phyloP scores from a whole-genome alignment of 345 rosid genomes.

The Raphanus raphanistrum region DNA sequence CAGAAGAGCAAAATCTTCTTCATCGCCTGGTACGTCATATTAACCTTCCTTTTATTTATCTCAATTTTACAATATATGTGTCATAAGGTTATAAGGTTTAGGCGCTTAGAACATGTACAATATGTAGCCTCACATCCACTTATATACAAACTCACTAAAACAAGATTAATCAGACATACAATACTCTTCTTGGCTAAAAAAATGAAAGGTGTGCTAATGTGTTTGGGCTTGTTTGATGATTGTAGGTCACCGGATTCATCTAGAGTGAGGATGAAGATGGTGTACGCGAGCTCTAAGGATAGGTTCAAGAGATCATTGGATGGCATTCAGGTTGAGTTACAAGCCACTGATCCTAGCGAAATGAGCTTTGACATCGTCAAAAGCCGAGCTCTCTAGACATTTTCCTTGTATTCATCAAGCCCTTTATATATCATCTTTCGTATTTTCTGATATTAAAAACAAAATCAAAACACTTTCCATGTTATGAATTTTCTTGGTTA shows the following conservation, averaged over 20 bases:
- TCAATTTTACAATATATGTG: not conserved
- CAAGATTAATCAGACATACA: not conserved
- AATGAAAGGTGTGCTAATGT: not conserved
- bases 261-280: conserved; percentile 73
- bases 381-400: conserved; percentile 47
- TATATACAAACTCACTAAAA: not conserved
- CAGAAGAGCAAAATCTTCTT: conserved; percentile 83
- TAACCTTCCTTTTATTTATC: not conserved
- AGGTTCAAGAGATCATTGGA: conserved; percentile 74
- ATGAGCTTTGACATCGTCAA: conserved; percentile 66
- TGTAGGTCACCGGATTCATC: conserved; percentile 65
- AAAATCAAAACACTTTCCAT: not conserved
- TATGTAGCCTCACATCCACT: not conserved
- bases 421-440: not conserved
- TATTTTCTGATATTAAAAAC: not conserved
- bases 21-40: conserved; percentile 54
- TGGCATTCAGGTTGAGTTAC: conserved; percentile 69
- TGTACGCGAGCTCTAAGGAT: conserved; percentile 73
- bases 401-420: not conserved
- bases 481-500: conserved; percentile 22
- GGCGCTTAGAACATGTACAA: not conserved
- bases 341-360: conserved; percentile 79
- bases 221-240: conserved; percentile 6
- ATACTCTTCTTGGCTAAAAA: not conserved
- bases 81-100: not conserved